phyloP scores from a whole-genome alignment of 306 rosid genomes.

The Canavalia gladiata region DNA sequence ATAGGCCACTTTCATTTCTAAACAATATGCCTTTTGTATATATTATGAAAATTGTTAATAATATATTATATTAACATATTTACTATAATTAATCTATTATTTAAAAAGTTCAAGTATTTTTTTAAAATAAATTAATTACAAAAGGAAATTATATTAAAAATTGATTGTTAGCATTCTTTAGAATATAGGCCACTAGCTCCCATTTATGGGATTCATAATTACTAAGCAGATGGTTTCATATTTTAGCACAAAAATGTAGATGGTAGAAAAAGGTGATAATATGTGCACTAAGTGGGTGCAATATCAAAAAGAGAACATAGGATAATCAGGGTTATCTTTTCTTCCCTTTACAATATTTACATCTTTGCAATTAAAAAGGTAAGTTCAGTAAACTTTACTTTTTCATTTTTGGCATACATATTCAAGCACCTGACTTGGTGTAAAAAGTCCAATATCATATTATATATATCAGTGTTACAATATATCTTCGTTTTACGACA shows the following conservation, averaged over 20 bases:
- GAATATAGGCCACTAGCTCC: not conserved
- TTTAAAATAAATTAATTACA: no score
- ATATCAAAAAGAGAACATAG: not conserved
- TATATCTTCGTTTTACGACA: constrained; percentile 7
- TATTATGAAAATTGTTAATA: no score
- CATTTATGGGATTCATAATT: constrained; percentile 33
- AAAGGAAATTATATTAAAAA: no score
- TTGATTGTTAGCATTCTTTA: not conserved
- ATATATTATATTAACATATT: no score
- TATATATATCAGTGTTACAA: not conserved
- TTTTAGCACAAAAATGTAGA: constrained; percentile 42
- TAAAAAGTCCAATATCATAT: constrained; percentile 10
- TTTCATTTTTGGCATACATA: constrained; percentile 35
- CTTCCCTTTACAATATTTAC: not conserved
- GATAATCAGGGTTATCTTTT: not conserved
- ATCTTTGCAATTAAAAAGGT: constrained; percentile 26
- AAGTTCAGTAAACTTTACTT: not conserved
- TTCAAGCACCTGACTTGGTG: not conserved
- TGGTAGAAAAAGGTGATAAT: not conserved
- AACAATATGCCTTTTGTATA: not conserved
- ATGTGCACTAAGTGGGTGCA: constrained; percentile 30
- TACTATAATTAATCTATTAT: no score
- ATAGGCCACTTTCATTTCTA: constrained; percentile 33
- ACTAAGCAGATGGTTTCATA: not conserved
- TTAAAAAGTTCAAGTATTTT: no score